Evolutionary conservation across 495 filamentous ascomycete genomes (phyloP).

Genomic region (Penicillium crystallinum): DNA sequence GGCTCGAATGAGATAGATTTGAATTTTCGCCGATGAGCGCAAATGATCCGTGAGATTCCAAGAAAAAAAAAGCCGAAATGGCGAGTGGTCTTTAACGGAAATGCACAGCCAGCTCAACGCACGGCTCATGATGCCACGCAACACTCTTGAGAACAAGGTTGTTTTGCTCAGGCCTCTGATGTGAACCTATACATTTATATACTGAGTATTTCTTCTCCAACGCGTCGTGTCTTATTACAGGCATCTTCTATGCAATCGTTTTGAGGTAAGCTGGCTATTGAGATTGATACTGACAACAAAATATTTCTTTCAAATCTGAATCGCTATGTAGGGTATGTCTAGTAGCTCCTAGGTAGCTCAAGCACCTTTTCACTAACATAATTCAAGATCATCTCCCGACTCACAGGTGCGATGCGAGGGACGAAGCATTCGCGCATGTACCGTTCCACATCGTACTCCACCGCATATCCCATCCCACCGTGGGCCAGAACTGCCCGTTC

Average conservation of each 20-base stretch:
- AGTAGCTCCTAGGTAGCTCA: constrained; percentile 49
- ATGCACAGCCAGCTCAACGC: not conserved
- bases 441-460: constrained; percentile 74
- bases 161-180: too few relatives aligned
- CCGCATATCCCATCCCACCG: constrained; percentile 74
- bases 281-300: not conserved
- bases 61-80: not conserved
- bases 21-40: not conserved
- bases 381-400: constrained; percentile 76
- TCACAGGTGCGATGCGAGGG: constrained; percentile 69
- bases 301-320: not conserved
- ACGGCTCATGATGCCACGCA: constrained; percentile 2
- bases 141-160: not conserved
- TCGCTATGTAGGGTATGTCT: not conserved
- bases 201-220: too few relatives aligned
- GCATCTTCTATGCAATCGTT: too few relatives aligned
- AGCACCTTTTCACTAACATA: constrained; percentile 72
- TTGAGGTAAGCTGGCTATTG: not conserved
- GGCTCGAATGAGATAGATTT: not conserved
- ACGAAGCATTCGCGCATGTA: constrained; percentile 71
- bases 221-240: too few relatives aligned
- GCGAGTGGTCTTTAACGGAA: not conserved
- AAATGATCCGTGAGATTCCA: not conserved
- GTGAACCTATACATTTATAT: too few relatives aligned
- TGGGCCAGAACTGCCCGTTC: constrained; percentile 62